These are phyloP conservation scores for Stevia rebaudiana DNA, from an alignment of 140 eudicot species.

Conservation along the genomic window DNA sequence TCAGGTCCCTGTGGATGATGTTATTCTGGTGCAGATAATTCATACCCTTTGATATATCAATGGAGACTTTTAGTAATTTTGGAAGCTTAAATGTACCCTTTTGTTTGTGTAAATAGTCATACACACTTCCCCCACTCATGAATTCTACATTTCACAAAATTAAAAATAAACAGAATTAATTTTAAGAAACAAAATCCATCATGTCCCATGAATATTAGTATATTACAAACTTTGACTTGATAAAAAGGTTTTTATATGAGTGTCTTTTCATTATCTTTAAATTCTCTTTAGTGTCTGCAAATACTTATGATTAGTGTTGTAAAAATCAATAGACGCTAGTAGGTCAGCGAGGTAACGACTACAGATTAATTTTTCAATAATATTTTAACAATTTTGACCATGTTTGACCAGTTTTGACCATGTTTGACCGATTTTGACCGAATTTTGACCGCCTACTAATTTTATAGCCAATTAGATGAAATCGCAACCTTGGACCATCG, in stretches of 20 bases:
- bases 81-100: slow-evolving; percentile 89
- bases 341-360: too few relatives aligned
- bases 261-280: neutral
- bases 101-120: slow-evolving; percentile 91
- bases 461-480: too few relatives aligned
- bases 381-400: too few relatives aligned
- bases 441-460: too few relatives aligned
- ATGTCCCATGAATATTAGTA: neutral
- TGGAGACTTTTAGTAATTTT: slow-evolving; percentile 67
- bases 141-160: slow-evolving; percentile 54
- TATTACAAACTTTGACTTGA: slow-evolving; percentile 11
- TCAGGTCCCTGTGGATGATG: slow-evolving; percentile 91
- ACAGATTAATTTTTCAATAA: too few relatives aligned
- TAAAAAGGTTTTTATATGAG: neutral
- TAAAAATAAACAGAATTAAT: neutral
- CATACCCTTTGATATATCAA: slow-evolving; percentile 95
- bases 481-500: too few relatives aligned
- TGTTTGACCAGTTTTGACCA: too few relatives aligned
- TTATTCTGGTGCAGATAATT: slow-evolving; percentile 96
- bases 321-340: too few relatives aligned
- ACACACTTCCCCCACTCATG: slow-evolving; percentile 99
- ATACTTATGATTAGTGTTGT: too few relatives aligned
- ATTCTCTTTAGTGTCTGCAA: neutral
- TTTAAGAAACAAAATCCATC: neutral
- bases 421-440: too few relatives aligned